Percentiles rank a stretch among this genome's conserved stretches.
Evolutionary conservation across 495 filamentous ascomycete genomes (phyloP).

Genomic region (Annulohypoxylon bovei): DNA sequence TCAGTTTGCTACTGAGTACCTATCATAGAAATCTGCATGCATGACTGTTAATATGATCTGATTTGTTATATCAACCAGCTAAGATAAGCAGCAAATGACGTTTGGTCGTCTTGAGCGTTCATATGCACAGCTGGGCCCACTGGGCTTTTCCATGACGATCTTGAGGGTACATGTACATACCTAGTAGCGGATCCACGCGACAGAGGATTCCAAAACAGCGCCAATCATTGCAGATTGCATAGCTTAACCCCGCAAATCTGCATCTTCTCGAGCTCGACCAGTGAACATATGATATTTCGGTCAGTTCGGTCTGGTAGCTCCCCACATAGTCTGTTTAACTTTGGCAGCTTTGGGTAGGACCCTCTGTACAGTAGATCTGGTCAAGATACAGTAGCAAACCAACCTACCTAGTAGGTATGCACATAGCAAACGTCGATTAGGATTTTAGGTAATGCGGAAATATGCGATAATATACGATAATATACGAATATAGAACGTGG

Average conservation of each 20-base stretch:
- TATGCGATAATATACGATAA: not conserved
- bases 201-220: slow-evolving; percentile 11
- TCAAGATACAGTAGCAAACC: not conserved
- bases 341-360: no score
- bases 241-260: slow-evolving; percentile 26
- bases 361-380: not conserved
- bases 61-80: not conserved
- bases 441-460: not conserved
- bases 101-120: not conserved
- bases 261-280: slow-evolving; percentile 8
- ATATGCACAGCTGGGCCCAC: not conserved
- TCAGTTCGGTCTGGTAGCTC: slow-evolving; percentile 4
- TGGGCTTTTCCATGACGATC: not conserved
- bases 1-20: not conserved
- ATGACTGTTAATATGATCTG: not conserved
- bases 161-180: not conserved
- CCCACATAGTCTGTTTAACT: slow-evolving; percentile 6
- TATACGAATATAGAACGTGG: not conserved
- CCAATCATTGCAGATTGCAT: not conserved
- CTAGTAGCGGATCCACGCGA: slow-evolving; percentile 12
- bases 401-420: no score
- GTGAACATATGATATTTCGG: slow-evolving; percentile 7
- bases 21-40: not conserved
- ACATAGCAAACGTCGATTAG: not conserved
- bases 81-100: not conserved